Percentiles rank a stretch among this genome's conserved stretches.
These are phyloP conservation scores for Nymphaea colorata DNA, from an alignment of 164 flowering plant genomes.

Conservation along the genomic window DNA sequence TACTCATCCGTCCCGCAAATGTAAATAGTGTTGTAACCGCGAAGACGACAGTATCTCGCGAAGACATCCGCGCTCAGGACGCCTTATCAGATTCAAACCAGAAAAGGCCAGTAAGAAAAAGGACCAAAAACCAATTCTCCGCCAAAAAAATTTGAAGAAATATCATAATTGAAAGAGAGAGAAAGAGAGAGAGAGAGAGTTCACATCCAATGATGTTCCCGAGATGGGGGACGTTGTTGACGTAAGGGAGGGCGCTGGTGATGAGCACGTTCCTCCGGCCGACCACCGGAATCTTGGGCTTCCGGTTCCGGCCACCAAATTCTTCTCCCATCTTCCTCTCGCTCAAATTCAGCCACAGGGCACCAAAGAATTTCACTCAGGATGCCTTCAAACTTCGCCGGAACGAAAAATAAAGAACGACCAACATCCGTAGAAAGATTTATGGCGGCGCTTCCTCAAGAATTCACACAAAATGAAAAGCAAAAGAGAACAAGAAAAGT, in stretches of 20 bases:
- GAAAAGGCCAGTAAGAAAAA: background rate
- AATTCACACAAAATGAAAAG: no score
- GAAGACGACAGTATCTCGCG: conserved; percentile 66
- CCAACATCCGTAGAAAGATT: no score
- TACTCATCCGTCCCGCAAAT: conserved; percentile 90
- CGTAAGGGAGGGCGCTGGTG: conserved; percentile 14
- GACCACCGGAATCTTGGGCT: conserved; percentile 5
- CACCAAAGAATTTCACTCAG: no score
- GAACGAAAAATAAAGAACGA: no score
- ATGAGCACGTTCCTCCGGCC: conserved; percentile 9
- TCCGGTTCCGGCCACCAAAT: background rate
- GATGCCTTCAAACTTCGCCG: no score
- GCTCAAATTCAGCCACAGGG: no score
- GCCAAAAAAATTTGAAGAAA: background rate
- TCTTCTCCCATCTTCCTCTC: conserved; percentile 4
- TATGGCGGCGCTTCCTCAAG: no score
- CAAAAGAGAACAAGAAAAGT: no score
- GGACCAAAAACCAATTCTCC: background rate
- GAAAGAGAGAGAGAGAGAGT: conserved; percentile 3
- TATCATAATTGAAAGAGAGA: background rate
- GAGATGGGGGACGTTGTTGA: conserved; percentile 13
- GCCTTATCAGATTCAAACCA: conserved; percentile 22
- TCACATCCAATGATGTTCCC: conserved; percentile 14
- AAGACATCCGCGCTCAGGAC: conserved; percentile 88
- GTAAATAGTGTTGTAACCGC: conserved; percentile 64